Evolutionary conservation across 2,329 filamentous ascomycete species (phyloP), one percentile per base, ranked within the genome.

Genomic region (Colletotrichum sp.): DNA sequence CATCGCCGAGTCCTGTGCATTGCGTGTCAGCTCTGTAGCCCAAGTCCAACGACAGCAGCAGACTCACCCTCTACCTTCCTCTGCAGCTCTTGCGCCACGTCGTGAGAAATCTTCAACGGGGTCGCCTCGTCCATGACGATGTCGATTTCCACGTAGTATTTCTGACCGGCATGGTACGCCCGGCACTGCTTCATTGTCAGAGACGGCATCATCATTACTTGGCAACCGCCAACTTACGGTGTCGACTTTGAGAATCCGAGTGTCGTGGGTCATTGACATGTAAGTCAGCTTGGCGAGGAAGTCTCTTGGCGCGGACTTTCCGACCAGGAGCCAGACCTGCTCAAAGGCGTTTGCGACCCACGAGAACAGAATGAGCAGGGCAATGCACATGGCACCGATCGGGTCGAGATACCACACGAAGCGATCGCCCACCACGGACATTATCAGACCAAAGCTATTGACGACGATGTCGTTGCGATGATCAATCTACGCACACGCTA

Each of bases 81-180:
- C 82, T 92, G 91, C 67, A 93, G 81, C 12, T 87, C 86, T 80
- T 93, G 91, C 26, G 89, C 89, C 30, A 93, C 89, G 77, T 93
- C 91, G 78, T 93, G 91, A 3, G 90, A 90, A 67, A 92, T 84
- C 75, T 87, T 89, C 30, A 92, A 84, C 8, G 89, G 89, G 3
- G 88, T 85, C 6, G 87, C 83, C 76, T 89, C 89, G 79, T 91
- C 88, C 86, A 93, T 91, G 67, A 93, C 87, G 67, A 93, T 87
- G 78, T 93, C 91, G 6, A 93, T 88, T 78, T 93, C 91, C 21
- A 92, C 91, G 78, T 92, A 92, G 78, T 92, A 91, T 52, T 89
- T 87, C 77, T 92, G 90, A 0, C 91, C 91, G 0, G 90, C 90
- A 79, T 92, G 90, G 80, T 93, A 93, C 6, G 91, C 91, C 71